Evolutionary conservation across 2,329 filamentous ascomycete genomes (phyloP).

Genomic region (Colletotrichum paranaense): DNA sequence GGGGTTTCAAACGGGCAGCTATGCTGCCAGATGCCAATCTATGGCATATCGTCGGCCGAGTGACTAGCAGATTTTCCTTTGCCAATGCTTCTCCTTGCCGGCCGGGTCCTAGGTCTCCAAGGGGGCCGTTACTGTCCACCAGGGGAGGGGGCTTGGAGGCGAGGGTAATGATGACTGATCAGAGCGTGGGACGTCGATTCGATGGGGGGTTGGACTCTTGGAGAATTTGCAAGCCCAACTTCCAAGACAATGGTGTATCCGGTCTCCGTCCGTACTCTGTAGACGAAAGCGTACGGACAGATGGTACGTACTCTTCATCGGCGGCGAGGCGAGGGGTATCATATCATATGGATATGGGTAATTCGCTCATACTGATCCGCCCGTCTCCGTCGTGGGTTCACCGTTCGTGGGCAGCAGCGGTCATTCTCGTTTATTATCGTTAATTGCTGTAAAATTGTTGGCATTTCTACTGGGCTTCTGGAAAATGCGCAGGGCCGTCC

Average conservation of each 20-base stretch:
- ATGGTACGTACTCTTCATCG: not conserved
- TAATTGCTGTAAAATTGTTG: not conserved
- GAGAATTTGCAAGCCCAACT: not conserved
- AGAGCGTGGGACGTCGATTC: not conserved
- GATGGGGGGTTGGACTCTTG: not conserved
- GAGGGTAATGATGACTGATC: not conserved
- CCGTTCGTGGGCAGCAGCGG: not conserved
- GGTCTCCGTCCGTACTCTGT: too few species aligned
- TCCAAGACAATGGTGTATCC: too few species aligned
- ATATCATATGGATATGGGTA: not conserved
- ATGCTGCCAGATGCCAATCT: not conserved
- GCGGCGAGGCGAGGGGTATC: not conserved
- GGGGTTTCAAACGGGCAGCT: not conserved
- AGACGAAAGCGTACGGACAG: not conserved
- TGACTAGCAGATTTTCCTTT: not conserved
- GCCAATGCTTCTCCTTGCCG: not conserved
- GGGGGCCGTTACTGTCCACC: not conserved
- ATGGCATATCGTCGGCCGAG: not conserved
- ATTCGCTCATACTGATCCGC: not conserved
- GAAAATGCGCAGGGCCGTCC: constrained; percentile 30
- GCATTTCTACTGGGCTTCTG: constrained; percentile 25
- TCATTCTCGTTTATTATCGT: not conserved
- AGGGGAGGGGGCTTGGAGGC: not conserved
- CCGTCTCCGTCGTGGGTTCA: not conserved
- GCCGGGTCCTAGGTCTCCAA: not conserved